A percentile compares a stretch with the other conserved stretches of the same genome.
These are phyloP conservation scores for Oryza meridionalis DNA, from an alignment of 176 grass and related monocot genomes.

Conservation along the genomic window DNA sequence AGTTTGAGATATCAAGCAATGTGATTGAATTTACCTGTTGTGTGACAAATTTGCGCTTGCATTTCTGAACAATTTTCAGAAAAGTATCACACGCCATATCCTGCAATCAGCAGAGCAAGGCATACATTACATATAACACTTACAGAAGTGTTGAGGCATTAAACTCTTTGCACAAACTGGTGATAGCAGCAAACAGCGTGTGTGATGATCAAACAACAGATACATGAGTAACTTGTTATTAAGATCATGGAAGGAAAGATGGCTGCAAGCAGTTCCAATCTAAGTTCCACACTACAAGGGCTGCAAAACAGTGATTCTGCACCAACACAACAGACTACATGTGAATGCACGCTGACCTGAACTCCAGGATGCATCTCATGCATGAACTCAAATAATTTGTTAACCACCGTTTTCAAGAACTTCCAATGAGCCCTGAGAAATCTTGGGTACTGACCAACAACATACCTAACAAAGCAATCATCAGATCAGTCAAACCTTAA, in stretches of 20 bases:
- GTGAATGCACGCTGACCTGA: slow-evolving; percentile 64
- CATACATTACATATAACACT: slow-evolving; percentile 36
- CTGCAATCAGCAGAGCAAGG: slow-evolving; percentile 51
- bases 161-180: slow-evolving; percentile 26
- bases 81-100: slow-evolving; percentile 99
- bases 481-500: slow-evolving; percentile 24
- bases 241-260: slow-evolving; percentile 6
- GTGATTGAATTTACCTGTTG: slow-evolving; percentile 69
- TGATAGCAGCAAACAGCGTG: slow-evolving; percentile 12
- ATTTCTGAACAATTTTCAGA: slow-evolving; percentile 99
- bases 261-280: neutral
- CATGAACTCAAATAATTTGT: slow-evolving; percentile 99
- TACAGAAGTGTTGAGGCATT: slow-evolving; percentile 3
- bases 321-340: slow-evolving; percentile 13
- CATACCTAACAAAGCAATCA: slow-evolving; percentile 73
- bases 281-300: slow-evolving; percentile 7
- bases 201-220: slow-evolving; percentile 28
- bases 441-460: slow-evolving; percentile 97
- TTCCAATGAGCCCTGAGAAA: slow-evolving; percentile 99
- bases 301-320: slow-evolving; percentile 1
- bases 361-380: slow-evolving; percentile 99
- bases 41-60: slow-evolving; percentile 97
- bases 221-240: slow-evolving; percentile 18
- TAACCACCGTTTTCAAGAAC: slow-evolving; percentile 97
- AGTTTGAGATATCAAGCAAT: neutral